Evolutionary conservation across 768 basidiomycete genomes (phyloP).

Genomic region (Suillus subluteus): DNA sequence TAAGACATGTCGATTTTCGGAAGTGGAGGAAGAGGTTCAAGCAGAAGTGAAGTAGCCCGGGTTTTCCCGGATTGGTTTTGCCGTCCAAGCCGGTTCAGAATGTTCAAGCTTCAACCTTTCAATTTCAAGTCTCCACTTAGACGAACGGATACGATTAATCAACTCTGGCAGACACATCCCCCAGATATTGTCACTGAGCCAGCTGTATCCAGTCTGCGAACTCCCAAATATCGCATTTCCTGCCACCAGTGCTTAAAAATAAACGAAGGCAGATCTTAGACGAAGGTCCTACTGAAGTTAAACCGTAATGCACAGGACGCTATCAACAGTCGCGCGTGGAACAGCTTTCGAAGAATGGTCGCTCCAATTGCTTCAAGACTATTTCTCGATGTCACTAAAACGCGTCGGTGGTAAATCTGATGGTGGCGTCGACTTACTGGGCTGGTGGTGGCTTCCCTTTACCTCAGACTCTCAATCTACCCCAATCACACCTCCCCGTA

Average conservation of each 20-base stretch:
- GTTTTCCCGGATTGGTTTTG: conserved; percentile 23
- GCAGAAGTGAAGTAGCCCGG: conserved; percentile 24
- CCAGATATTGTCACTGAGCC: neutral
- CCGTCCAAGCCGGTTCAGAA: too few relatives aligned
- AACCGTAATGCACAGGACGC: neutral
- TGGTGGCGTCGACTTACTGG: conserved; percentile 85
- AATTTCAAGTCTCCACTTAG: too few relatives aligned
- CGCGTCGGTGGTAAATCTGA: conserved; percentile 88
- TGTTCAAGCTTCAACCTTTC: too few relatives aligned
- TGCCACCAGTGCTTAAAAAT: too few relatives aligned
- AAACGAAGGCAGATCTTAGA: neutral
- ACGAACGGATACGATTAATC: neutral
- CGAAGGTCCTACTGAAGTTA: neutral
- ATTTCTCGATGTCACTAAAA: conserved; percentile 78
- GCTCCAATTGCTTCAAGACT: conserved; percentile 56
- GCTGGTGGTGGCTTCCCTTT: conserved; percentile 90
- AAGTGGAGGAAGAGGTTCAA: conserved; percentile 11
- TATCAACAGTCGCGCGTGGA: conserved; percentile 69
- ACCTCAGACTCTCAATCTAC: conserved; percentile 7
- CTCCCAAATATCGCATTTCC: neutral
- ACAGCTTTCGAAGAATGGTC: conserved; percentile 76
- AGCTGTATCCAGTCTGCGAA: neutral
- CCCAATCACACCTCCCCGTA: conserved; percentile 32
- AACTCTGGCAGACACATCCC: neutral
- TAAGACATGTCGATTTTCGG: conserved; percentile 45